Conservation (phyloP, 805 yeast species). For the Ogataea paraovalis region DNA sequence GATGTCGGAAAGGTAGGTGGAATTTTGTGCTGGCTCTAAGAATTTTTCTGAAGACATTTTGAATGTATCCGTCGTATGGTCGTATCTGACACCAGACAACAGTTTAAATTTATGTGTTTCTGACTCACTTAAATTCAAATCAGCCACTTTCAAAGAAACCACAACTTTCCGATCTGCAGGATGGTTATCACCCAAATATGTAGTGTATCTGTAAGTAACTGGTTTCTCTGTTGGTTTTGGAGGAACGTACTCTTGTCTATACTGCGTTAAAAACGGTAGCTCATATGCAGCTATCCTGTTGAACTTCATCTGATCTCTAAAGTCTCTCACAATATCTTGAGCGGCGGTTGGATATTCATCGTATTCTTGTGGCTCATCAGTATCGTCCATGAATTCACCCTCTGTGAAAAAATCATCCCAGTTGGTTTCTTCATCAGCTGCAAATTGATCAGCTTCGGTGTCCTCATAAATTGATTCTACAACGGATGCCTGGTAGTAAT, state of each 20-base stretch:
- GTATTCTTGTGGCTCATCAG: constrained; percentile 41
- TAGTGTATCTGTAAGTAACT: constrained; percentile 64
- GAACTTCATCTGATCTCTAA: constrained; percentile 70
- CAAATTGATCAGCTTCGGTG: constrained; percentile 41
- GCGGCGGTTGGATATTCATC: constrained; percentile 70
- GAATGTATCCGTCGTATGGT: constrained; percentile 54
- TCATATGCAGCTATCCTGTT: constrained; percentile 88
- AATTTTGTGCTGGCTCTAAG: constrained; percentile 82
- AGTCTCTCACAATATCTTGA: constrained; percentile 65
- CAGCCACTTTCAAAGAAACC: constrained; percentile 47
- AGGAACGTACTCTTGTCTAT: constrained; percentile 63
- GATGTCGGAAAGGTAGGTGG: constrained; percentile 63
- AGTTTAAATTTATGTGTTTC: constrained; percentile 74
- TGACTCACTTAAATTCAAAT: constrained; percentile 47
- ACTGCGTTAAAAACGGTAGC: constrained; percentile 77
- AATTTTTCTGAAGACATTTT: constrained; percentile 62
- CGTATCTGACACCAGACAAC: constrained; percentile 74
- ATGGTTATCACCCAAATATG: constrained; percentile 67
- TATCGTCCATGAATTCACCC: constrained; percentile 29
- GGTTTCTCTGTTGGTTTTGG: constrained; percentile 43
- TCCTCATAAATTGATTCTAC: constrained; percentile 33
- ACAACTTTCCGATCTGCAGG: constrained; percentile 71
- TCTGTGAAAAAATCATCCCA: constrained; percentile 37
- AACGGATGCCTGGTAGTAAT: constrained; percentile 24
- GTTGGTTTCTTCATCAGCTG: constrained; percentile 38